A percentile compares a stretch with the other conserved stretches of the same genome.
Conservation (phyloP, 2,329 filamentous ascomycete genomes). For the Xylariaceae sp. region DNA sequence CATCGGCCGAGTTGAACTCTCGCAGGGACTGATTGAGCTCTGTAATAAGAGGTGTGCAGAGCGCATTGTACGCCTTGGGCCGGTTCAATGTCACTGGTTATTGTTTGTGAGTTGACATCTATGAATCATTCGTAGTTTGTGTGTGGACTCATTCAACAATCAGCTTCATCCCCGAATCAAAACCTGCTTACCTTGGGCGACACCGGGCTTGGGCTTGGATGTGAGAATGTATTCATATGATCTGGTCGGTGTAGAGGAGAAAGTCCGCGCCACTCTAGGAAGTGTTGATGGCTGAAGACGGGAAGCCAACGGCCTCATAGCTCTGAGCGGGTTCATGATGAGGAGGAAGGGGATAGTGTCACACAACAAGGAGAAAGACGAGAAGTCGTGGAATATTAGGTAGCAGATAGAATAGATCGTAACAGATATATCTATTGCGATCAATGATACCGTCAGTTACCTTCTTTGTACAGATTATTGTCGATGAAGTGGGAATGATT, state of each 20-base stretch:
- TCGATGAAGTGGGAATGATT: background rate
- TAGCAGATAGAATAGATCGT: background rate
- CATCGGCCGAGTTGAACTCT: conserved; percentile 63
- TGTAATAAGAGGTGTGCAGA: conserved; percentile 82
- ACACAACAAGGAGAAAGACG: background rate
- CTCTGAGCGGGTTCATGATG: conserved; percentile 51
- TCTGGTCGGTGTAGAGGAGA: conserved; percentile 41
- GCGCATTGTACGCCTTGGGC: conserved; percentile 90
- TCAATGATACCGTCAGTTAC: background rate
- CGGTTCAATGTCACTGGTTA: conserved; percentile 79
- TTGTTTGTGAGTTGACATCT: conserved; percentile 12
- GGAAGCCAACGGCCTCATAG: conserved; percentile 56
- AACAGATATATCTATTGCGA: background rate
- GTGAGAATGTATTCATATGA: conserved; percentile 78
- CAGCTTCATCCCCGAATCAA: background rate
- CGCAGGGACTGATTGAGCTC: conserved; percentile 79
- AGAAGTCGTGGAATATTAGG: background rate
- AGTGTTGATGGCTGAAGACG: conserved; percentile 54
- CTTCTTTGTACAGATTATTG: background rate
- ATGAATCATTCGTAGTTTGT: background rate
- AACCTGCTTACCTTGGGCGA: conserved; percentile 65
- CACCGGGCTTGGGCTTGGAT: conserved; percentile 78
- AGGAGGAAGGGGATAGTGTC: background rate
- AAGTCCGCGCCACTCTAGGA: conserved; percentile 49
- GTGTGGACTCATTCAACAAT: background rate